These are phyloP conservation scores for Fusarium concolor DNA, from an alignment of 2,329 filamentous ascomycete genomes.

Conservation along the genomic window DNA sequence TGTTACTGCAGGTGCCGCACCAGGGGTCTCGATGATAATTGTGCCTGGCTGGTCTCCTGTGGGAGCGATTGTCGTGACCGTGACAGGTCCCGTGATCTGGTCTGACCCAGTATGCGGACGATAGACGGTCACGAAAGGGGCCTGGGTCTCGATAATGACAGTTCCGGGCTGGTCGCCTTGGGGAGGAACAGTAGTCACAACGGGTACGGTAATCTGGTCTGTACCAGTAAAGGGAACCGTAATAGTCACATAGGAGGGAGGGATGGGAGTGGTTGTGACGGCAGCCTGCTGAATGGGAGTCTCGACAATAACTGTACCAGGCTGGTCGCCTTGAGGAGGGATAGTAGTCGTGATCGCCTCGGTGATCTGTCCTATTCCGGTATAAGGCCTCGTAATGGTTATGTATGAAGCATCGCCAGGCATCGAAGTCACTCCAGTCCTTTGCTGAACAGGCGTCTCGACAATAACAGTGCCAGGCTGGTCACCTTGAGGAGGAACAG, in stretches of 20 bases:
- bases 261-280: not conserved
- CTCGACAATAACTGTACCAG: conserved; percentile 28
- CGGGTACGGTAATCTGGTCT: conserved; percentile 6
- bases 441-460: conserved; percentile 2
- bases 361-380: conserved; percentile 16
- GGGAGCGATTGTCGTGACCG: conserved; percentile 24
- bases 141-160: conserved; percentile 26
- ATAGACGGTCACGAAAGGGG: conserved; percentile 15
- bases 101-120: conserved; percentile 14
- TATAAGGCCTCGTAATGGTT: conserved; percentile 20
- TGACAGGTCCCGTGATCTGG: conserved; percentile 22
- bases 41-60: conserved; percentile 22
- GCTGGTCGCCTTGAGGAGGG: conserved; percentile 19
- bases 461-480: conserved; percentile 18
- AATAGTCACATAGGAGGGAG: conserved; percentile 27
- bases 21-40: conserved; percentile 18
- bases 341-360: conserved; percentile 16
- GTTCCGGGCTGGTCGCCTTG: conserved; percentile 24
- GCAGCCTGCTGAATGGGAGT: conserved; percentile 8
- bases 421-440: not conserved
- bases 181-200: conserved; percentile 17
- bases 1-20: conserved; percentile 11
- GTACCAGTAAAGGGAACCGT: conserved; percentile 13
- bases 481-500: not conserved
- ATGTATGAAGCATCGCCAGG: conserved; percentile 2